A percentile compares a stretch with the other conserved stretches of the same genome.
phyloP scores from a whole-genome alignment of 1,139 yeast species.

The Nakaseomyces uthaithaninus region DNA sequence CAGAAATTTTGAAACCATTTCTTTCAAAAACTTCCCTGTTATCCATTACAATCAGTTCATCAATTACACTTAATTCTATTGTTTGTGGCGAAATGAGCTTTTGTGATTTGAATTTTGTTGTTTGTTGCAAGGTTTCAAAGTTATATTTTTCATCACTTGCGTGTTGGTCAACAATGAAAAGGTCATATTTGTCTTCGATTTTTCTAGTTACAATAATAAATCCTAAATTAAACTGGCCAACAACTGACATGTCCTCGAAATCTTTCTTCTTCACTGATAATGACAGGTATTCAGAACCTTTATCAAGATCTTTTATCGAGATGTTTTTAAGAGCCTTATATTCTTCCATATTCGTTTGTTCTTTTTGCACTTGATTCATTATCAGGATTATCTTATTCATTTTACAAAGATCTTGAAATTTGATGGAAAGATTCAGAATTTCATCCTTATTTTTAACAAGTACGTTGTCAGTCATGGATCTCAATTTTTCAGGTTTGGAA shows the following conservation, averaged over 20 bases:
- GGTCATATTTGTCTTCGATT: constrained; percentile 39
- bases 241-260: constrained; percentile 60
- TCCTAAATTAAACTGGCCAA: constrained; percentile 92
- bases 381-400: not conserved
- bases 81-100: constrained; percentile 58
- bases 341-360: not conserved
- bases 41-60: constrained; percentile 62
- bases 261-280: constrained; percentile 54
- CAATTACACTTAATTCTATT: constrained; percentile 65
- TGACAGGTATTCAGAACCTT: constrained; percentile 48
- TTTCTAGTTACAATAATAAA: constrained; percentile 63
- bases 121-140: constrained; percentile 59
- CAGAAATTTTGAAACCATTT: constrained; percentile 65
- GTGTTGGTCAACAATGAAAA: constrained; percentile 91
- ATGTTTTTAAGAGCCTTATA: not conserved
- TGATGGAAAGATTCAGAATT: not conserved
- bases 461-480: constrained; percentile 4
- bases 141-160: constrained; percentile 94
- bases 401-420: not conserved
- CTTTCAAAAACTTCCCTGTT: constrained; percentile 47
- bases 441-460: constrained; percentile 2
- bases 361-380: not conserved
- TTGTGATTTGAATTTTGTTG: constrained; percentile 56
- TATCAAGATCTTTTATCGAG: constrained; percentile 35
- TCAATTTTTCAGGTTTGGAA: not conserved